Conservation (phyloP, 208 protist genomes). For the Crithidia bombi region DNA sequence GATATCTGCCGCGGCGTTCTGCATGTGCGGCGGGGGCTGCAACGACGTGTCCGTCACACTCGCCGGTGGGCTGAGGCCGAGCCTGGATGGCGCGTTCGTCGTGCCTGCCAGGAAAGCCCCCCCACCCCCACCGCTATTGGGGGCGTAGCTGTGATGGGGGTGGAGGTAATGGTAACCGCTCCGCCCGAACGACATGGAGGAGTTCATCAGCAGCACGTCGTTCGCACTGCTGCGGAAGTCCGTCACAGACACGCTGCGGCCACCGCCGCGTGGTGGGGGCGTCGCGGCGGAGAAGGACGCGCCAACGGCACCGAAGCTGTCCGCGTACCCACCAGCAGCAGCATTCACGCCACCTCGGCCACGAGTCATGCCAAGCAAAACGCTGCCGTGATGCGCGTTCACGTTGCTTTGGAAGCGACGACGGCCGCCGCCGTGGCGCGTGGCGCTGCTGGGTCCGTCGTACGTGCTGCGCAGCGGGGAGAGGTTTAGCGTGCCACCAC, state of each 20-base stretch:
- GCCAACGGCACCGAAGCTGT: neutral
- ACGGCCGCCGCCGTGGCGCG: too few relatives aligned
- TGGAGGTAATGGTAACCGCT: too few relatives aligned
- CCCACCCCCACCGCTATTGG: neutral
- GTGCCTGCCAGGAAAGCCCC: neutral
- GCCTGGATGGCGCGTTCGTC: neutral
- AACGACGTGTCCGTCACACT: neutral
- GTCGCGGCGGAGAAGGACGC: neutral
- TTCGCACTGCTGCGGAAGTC: neutral
- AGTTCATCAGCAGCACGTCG: too few relatives aligned
- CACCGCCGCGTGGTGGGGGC: neutral
- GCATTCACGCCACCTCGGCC: neutral
- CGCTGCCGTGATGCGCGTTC: neutral
- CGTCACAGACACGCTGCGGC: neutral
- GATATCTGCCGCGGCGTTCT: too few relatives aligned
- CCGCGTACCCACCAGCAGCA: neutral
- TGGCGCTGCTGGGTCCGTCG: too few relatives aligned
- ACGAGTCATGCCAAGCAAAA: neutral
- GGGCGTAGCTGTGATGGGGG: too few relatives aligned
- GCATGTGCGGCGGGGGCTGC: neutral
- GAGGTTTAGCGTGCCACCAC: constrained; percentile 10
- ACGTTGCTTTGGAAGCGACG: too few relatives aligned
- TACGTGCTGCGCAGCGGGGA: neutral
- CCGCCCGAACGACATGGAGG: too few relatives aligned
- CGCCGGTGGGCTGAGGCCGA: neutral